Conservation (phyloP, 306 rosid species). For the Morella rubra region DNA sequence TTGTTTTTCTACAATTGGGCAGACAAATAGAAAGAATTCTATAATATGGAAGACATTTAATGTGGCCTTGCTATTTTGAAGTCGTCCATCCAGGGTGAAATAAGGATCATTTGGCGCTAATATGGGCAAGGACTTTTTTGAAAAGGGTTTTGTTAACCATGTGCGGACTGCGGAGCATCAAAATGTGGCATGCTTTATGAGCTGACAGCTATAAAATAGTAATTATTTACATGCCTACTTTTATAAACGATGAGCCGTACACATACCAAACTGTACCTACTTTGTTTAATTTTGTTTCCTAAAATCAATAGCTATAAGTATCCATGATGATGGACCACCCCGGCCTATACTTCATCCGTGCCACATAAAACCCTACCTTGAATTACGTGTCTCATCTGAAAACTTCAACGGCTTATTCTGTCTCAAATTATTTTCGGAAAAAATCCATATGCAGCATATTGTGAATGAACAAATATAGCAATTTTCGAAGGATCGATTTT, state of each 20-base stretch:
- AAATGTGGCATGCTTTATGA: conserved; percentile 26
- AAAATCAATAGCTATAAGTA: too few species aligned
- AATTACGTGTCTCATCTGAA: not conserved
- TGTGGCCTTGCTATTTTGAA: not conserved
- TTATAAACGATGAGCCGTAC: not conserved
- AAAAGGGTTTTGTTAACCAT: not conserved
- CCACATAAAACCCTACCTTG: too few species aligned
- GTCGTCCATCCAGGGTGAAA: not conserved
- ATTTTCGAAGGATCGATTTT: not conserved
- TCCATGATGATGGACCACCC: too few species aligned
- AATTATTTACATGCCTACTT: conserved; percentile 25
- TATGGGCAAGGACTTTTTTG: too few species aligned
- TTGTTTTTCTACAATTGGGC: too few species aligned
- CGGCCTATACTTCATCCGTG: too few species aligned
- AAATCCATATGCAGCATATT: conserved; percentile 7
- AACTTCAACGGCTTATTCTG: not conserved
- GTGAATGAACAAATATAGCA: not conserved
- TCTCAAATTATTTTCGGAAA: conserved; percentile 21
- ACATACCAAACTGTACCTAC: conserved; percentile 14
- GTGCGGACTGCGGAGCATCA: conserved; percentile 25
- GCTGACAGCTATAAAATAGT: conserved; percentile 26
- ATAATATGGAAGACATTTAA: too few species aligned
- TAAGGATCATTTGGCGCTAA: too few species aligned
- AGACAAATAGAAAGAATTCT: too few species aligned
- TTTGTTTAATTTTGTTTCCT: not conserved